Conservation (phyloP, 2,329 filamentous ascomycete genomes). For the Venturia aucupariae region DNA sequence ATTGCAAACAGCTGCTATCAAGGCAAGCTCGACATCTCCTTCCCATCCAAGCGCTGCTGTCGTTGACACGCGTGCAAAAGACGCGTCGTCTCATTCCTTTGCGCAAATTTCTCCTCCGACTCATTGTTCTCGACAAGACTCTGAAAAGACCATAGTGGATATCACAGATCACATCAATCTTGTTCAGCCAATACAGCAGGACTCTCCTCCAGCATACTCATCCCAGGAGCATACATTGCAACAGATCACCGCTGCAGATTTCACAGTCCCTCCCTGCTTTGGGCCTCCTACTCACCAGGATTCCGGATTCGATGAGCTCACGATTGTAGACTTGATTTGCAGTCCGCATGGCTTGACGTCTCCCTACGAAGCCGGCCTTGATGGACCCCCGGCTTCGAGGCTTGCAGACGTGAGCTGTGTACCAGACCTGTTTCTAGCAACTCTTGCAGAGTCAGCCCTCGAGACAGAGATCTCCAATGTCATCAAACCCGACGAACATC, state of each 20-base stretch:
- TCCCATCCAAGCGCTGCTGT: not conserved
- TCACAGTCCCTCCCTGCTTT: not conserved
- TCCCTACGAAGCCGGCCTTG: not conserved
- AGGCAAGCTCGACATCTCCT: not conserved
- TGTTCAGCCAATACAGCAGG: not conserved
- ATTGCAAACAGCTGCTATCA: slow-evolving; percentile 16
- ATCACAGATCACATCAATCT: not conserved
- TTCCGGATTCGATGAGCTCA: slow-evolving; percentile 28
- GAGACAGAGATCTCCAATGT: not conserved
- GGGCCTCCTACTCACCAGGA: slow-evolving; percentile 24
- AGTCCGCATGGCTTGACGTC: not conserved
- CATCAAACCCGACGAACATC: not conserved
- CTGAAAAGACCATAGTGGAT: not conserved
- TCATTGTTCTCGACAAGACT: not conserved
- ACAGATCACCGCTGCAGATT: not conserved
- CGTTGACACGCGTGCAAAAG: not conserved
- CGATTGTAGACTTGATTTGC: not conserved
- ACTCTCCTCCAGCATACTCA: not conserved
- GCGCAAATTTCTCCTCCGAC: not conserved
- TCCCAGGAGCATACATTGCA: not conserved
- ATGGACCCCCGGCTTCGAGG: not conserved
- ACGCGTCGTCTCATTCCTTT: not conserved
- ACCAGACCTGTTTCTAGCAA: not conserved
- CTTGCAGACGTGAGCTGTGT: not conserved
- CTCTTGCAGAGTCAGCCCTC: not conserved